Percentiles rank a stretch among this genome's conserved stretches.
phyloP scores from a whole-genome alignment of 345 rosid species.

The Boechera divaricarpa region DNA sequence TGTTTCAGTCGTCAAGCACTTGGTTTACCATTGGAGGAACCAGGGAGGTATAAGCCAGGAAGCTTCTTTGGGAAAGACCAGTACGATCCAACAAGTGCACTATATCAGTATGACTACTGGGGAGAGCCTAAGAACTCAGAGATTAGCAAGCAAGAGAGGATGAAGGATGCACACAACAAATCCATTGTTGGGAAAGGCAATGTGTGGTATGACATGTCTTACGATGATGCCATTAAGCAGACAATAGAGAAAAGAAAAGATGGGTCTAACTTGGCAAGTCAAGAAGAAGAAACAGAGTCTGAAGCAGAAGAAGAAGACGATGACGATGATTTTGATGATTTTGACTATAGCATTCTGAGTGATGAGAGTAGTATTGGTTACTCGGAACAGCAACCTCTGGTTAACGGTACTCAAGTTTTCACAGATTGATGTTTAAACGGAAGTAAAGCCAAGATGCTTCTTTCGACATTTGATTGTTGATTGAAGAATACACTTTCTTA shows the following conservation, averaged over 20 bases:
- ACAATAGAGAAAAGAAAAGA: conserved; percentile 66
- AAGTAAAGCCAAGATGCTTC: conserved; percentile 34
- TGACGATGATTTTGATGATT: conserved; percentile 58
- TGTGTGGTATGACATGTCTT: conserved; percentile 86
- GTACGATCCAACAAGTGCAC: conserved; percentile 81
- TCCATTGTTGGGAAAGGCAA: conserved; percentile 80
- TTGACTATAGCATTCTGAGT: conserved; percentile 74
- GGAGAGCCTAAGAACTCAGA: conserved; percentile 93
- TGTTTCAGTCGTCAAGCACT: conserved; percentile 76
- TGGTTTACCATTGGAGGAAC: conserved; percentile 92
- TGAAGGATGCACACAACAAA: conserved; percentile 80
- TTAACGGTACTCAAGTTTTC: conserved; percentile 77
- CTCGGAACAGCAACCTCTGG: conserved; percentile 70
- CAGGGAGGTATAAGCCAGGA: conserved; percentile 81
- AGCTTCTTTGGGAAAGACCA: conserved; percentile 88
- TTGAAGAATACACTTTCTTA: conserved; percentile 16
- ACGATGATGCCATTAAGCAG: conserved; percentile 75
- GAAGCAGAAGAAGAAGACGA: conserved; percentile 43
- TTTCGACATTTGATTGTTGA: neutral
- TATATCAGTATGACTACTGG: conserved; percentile 89
- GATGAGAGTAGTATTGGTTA: conserved; percentile 49
- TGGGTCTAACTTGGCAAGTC: conserved; percentile 41
- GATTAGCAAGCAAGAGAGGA: conserved; percentile 76
- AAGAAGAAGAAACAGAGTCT: conserved; percentile 47
- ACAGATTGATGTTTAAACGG: conserved; percentile 54